Conservation (phyloP, 1,139 yeast genomes). For the Hyphopichia pseudoburtonii region DNA sequence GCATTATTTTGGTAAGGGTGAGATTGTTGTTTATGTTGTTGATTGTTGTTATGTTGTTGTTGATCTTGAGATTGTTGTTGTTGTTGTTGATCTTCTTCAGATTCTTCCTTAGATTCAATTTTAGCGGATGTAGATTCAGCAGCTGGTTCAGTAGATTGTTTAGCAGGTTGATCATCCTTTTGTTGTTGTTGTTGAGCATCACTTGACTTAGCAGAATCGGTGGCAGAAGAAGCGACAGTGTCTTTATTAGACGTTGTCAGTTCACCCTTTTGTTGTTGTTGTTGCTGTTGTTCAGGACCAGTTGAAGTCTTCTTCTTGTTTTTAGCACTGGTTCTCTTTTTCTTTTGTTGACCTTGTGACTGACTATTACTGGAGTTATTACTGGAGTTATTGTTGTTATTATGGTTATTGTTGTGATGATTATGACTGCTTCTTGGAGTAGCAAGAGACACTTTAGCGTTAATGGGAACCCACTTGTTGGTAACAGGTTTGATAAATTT, state of each 20-base stretch:
- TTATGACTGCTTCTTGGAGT: slow-evolving; percentile 25
- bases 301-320: neutral
- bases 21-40: slow-evolving; percentile 2
- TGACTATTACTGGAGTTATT: slow-evolving; percentile 26
- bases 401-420: slow-evolving; percentile 15
- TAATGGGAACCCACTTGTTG: slow-evolving; percentile 89
- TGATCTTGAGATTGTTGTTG: slow-evolving; percentile 4
- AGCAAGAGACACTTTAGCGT: slow-evolving; percentile 65
- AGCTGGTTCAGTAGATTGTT: slow-evolving; percentile 6
- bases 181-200: neutral
- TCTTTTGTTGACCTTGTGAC: slow-evolving; percentile 10
- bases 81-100: neutral
- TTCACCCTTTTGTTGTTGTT: neutral
- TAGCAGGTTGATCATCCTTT: neutral
- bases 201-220: neutral
- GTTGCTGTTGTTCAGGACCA: neutral
- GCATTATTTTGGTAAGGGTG: neutral
- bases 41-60: slow-evolving; percentile 2
- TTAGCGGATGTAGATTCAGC: neutral
- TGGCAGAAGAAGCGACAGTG: neutral
- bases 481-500: slow-evolving; percentile 59
- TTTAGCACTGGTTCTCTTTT: neutral
- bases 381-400: too few species aligned
- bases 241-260: neutral
- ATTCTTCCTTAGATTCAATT: neutral